phyloP scores from a whole-genome alignment of 2,329 filamentous ascomycete genomes.

The Alternaria panax region DNA sequence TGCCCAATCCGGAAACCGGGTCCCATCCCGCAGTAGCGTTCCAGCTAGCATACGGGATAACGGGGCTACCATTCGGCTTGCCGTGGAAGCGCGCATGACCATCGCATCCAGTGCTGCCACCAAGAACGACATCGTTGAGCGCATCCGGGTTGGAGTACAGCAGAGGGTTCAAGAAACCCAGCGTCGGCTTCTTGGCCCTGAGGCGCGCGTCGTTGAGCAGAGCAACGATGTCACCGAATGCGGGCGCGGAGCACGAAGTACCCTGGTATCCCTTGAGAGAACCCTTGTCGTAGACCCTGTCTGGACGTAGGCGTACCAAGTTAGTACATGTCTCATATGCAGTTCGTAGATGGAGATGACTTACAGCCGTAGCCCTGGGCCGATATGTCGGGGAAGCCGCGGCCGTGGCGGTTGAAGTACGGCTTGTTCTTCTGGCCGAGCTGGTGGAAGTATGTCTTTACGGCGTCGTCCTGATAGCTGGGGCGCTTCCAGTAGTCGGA shows the following conservation, averaged over 20 bases:
- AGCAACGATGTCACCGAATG: constrained; percentile 64
- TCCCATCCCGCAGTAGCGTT: constrained; percentile 48
- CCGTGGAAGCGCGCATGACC: constrained; percentile 37
- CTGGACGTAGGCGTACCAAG: too few relatives aligned
- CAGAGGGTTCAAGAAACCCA: constrained; percentile 69
- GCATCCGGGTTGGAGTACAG: constrained; percentile 58
- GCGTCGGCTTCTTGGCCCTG: constrained; percentile 54
- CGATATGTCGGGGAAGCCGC: constrained; percentile 69
- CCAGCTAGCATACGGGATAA: constrained; percentile 41
- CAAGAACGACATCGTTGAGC: constrained; percentile 56
- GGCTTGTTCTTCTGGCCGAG: constrained; percentile 54
- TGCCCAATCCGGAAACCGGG: constrained; percentile 42
- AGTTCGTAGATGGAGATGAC: too few relatives aligned
- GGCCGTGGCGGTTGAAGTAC: constrained; percentile 61
- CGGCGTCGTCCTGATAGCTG: constrained; percentile 55
- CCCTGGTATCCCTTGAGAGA: constrained; percentile 48
- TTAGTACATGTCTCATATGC: too few relatives aligned
- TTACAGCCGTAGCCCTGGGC: constrained; percentile 57
- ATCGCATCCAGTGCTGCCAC: constrained; percentile 49
- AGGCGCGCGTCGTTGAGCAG: constrained; percentile 69
- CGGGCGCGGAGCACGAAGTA: constrained; percentile 64
- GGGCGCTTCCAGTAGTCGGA: constrained; percentile 58
- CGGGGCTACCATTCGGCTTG: constrained; percentile 39
- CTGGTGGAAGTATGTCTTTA: constrained; percentile 55
- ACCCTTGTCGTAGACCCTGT: constrained; percentile 49